A percentile compares a stretch with the other conserved stretches of the same genome.
Conservation (phyloP, 2,329 filamentous ascomycete species). For the Phaeophleospora eucalypticola region DNA sequence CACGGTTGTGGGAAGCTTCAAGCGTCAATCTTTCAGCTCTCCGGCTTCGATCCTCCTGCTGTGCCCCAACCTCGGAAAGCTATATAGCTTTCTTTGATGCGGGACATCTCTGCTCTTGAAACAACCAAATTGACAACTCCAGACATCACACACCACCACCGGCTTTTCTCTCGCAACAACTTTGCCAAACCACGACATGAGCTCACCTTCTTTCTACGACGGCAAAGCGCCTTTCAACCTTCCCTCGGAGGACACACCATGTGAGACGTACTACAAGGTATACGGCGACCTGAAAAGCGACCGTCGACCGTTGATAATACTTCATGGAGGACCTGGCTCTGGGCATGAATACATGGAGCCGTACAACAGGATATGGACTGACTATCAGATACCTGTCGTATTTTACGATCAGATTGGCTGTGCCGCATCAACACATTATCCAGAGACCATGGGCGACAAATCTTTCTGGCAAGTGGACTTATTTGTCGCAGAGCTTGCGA, state of each 20-base stretch:
- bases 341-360: slow-evolving; percentile 1
- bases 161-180: too few species aligned
- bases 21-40: too few species aligned
- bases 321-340: slow-evolving; percentile 3
- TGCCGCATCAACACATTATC: slow-evolving; percentile 44
- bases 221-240: slow-evolving; percentile 1
- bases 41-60: too few species aligned
- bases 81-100: too few species aligned
- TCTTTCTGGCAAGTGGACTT: slow-evolving; percentile 44
- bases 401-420: slow-evolving; percentile 51
- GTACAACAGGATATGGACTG: background rate
- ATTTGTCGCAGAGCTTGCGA: slow-evolving; percentile 45
- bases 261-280: slow-evolving; percentile 1
- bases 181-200: too few species aligned
- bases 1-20: too few species aligned
- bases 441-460: slow-evolving; percentile 39
- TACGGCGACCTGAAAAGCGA: background rate
- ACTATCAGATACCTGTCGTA: slow-evolving; percentile 38
- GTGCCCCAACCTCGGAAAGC: too few species aligned
- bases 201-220: too few species aligned
- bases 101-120: too few species aligned
- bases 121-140: too few species aligned
- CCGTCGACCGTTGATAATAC: background rate
- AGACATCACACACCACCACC: too few species aligned
- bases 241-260: background rate